phyloP scores from a whole-genome alignment of 768 basidiomycete genomes.

The Collybia sp. region DNA sequence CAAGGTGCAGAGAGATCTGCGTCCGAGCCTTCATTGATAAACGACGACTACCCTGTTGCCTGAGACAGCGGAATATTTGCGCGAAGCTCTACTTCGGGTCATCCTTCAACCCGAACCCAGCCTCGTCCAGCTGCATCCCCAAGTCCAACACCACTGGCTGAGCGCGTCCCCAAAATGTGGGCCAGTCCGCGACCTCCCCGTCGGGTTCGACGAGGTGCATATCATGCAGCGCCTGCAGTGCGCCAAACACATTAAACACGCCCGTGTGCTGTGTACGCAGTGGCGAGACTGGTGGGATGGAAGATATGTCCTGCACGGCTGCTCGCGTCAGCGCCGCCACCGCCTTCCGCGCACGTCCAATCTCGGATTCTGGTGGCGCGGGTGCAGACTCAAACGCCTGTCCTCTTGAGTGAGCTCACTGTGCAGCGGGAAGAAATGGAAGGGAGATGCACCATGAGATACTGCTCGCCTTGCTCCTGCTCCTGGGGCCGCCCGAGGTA shows the following conservation, averaged over 20 bases:
- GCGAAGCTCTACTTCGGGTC: no score
- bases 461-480: conserved; percentile 12
- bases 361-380: conserved; percentile 18
- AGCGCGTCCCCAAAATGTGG: conserved; percentile 16
- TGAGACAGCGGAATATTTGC: no score
- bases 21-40: no score
- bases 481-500: conserved; percentile 17
- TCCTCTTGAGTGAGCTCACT: no score
- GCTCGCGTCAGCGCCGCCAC: conserved; percentile 13
- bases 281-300: conserved; percentile 12
- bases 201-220: conserved; percentile 12
- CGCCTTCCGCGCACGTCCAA: conserved; percentile 18
- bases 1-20: no score
- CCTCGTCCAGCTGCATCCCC: conserved; percentile 17
- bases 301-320: conserved; percentile 14
- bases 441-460: conserved; percentile 12
- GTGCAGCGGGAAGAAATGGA: background rate
- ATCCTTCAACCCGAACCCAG: conserved; percentile 16
- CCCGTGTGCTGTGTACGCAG: conserved; percentile 13
- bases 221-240: conserved; percentile 16
- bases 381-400: conserved; percentile 18
- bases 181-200: conserved; percentile 10
- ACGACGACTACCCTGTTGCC: no score
- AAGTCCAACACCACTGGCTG: conserved; percentile 18
- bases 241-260: conserved; percentile 18